These are phyloP conservation scores for Ophiocordyceps robertsii DNA, from an alignment of 2,329 filamentous ascomycete genomes.

Conservation along the genomic window DNA sequence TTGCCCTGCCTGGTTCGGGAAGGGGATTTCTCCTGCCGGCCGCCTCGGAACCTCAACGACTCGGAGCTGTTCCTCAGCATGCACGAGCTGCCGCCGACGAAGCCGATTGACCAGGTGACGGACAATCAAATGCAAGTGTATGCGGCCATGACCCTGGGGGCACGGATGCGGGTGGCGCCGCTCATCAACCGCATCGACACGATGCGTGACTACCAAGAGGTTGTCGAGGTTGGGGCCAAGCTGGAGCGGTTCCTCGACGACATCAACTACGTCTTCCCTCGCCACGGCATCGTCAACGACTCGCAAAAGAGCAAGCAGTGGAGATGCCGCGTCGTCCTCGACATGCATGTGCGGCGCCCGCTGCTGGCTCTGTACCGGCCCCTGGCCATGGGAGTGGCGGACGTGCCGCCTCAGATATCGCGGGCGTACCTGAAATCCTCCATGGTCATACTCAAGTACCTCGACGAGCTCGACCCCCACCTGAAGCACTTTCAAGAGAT, in stretches of 20 bases:
- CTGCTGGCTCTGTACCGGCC: conserved; percentile 40
- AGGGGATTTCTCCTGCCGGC: conserved; percentile 38
- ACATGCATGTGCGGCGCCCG: conserved; percentile 40
- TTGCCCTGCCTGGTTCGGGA: conserved; percentile 37
- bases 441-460: conserved; percentile 40
- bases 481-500: conserved; percentile 32
- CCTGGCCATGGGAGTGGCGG: conserved; percentile 36
- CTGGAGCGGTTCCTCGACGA: conserved; percentile 41
- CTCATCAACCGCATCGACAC: conserved; percentile 37
- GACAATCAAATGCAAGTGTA: conserved; percentile 41
- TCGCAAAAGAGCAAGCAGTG: conserved; percentile 35
- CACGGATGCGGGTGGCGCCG: conserved; percentile 35
- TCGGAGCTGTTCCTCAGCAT: conserved; percentile 33
- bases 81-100: conserved; percentile 31
- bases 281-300: conserved; percentile 26
- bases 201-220: conserved; percentile 37
- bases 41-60: conserved; percentile 41
- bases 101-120: conserved; percentile 37
- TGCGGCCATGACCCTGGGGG: conserved; percentile 33
- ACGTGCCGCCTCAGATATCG: conserved; percentile 36
- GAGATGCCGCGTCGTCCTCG: conserved; percentile 35
- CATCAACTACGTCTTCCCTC: conserved; percentile 37
- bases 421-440: conserved; percentile 39
- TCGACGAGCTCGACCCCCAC: conserved; percentile 38
- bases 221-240: conserved; percentile 38